Evolutionary conservation across 495 filamentous ascomycete species (phyloP).

Genomic region (Penicillium salamii): DNA sequence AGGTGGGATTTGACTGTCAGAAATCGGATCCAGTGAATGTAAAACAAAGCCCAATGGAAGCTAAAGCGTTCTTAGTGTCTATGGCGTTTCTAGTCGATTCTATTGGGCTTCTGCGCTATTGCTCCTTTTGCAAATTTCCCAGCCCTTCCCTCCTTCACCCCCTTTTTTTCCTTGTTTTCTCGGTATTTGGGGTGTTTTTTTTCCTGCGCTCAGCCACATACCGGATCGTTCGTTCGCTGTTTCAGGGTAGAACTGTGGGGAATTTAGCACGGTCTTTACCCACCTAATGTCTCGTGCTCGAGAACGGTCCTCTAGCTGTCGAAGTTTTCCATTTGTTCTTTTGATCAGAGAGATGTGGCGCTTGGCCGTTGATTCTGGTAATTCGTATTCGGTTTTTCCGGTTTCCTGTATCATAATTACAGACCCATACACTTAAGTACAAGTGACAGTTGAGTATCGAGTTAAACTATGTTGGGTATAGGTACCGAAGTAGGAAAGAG

Average conservation of each 20-base stretch:
- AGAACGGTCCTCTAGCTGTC: not conserved
- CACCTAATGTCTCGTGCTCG: constrained; percentile 8
- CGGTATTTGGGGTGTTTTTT: constrained; percentile 1
- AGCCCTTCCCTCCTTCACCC: constrained; percentile 6
- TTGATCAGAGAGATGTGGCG: not conserved
- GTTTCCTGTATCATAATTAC: too few species aligned
- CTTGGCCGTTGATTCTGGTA: not conserved
- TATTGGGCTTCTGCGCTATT: constrained; percentile 1
- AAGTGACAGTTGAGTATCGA: not conserved
- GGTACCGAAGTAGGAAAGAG: not conserved
- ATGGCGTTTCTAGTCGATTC: constrained; percentile 6
- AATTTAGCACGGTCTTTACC: constrained; percentile 14
- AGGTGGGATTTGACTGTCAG: not conserved
- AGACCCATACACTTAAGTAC: too few species aligned
- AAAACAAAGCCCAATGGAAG: constrained; percentile 5
- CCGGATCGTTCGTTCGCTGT: constrained; percentile 23
- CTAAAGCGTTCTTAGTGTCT: not conserved
- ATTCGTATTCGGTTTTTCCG: not conserved
- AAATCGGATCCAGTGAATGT: constrained; percentile 1
- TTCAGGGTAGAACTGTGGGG: constrained; percentile 30
- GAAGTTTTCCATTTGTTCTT: not conserved
- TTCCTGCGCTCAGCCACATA: constrained; percentile 20
- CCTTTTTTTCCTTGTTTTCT: constrained; percentile 9
- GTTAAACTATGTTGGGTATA: not conserved
- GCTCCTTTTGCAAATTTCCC: constrained; percentile 9